A percentile compares a stretch with the other conserved stretches of the same genome.
These are phyloP conservation scores for Cladorrhinum samala DNA, from an alignment of 495 filamentous ascomycete genomes.

Conservation along the genomic window DNA sequence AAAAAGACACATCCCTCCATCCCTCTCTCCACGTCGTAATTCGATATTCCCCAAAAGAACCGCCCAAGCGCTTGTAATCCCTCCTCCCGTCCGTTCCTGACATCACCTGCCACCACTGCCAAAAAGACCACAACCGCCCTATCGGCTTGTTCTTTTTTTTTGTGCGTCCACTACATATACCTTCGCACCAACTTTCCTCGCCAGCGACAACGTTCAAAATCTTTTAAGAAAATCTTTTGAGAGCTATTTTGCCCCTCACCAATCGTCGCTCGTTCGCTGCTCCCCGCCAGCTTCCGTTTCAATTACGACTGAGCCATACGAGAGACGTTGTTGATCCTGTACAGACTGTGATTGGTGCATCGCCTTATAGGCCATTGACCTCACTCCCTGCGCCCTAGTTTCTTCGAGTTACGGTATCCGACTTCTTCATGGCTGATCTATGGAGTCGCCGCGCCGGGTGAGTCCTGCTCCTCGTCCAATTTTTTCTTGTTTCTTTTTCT, in stretches of 20 bases:
- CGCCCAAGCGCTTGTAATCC: neutral
- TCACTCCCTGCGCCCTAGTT: constrained; percentile 8
- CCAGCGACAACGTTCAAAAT: neutral
- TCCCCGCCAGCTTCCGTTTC: neutral
- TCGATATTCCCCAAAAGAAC: neutral
- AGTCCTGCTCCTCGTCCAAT: constrained; percentile 35
- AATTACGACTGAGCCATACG: neutral
- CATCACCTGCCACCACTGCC: constrained; percentile 8
- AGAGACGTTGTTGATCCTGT: constrained; percentile 4
- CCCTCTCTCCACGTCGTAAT: neutral
- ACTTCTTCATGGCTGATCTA: constrained; percentile 47
- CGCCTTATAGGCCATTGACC: constrained; percentile 9
- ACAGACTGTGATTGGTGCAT: constrained; percentile 9
- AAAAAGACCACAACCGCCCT: neutral
- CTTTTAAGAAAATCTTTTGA: neutral
- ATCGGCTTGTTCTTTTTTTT: neutral
- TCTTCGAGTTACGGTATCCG: constrained; percentile 23
- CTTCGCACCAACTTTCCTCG: neutral
- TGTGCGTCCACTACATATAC: neutral
- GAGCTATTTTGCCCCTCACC: neutral
- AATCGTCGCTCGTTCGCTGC: neutral
- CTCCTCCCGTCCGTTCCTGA: constrained; percentile 1
- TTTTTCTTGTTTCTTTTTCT: neutral
- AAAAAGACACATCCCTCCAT: neutral
- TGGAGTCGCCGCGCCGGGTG: constrained; percentile 94